Evolutionary conservation across 176 grass and related monocot species (phyloP).

Genomic region (Areca catechu): DNA sequence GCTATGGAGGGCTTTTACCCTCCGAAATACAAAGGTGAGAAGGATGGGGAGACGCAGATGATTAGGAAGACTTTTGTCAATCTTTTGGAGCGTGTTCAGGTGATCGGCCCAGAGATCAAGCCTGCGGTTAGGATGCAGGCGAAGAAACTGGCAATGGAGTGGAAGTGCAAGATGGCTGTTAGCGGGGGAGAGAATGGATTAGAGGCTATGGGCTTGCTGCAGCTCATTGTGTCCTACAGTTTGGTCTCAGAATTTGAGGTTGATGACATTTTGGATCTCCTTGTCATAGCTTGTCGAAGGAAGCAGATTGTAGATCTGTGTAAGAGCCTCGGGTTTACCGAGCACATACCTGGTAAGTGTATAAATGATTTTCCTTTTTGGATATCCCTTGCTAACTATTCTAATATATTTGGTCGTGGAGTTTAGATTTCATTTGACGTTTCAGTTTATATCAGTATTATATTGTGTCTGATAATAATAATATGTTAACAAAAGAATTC

Average conservation of each 20-base stretch:
- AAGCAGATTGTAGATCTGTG: constrained; percentile 16
- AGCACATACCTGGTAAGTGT: constrained; percentile 9
- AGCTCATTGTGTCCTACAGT: not conserved
- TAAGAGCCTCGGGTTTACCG: constrained; percentile 1
- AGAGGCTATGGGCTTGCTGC: constrained; percentile 4
- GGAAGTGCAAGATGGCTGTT: constrained; percentile 3
- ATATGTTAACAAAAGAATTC: no score
- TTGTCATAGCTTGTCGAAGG: constrained; percentile 5
- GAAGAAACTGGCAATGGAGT: constrained; percentile 4
- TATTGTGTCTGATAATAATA: no score
- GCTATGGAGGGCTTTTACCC: constrained; percentile 21
- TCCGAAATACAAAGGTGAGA: not conserved
- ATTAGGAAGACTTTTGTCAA: constrained; percentile 8
- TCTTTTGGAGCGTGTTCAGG: constrained; percentile 20
- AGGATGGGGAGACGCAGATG: constrained; percentile 5
- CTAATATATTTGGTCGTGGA: no score
- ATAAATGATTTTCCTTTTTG: no score
- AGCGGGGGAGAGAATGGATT: constrained; percentile 2
- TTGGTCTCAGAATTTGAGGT: constrained; percentile 11
- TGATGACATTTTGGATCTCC: constrained; percentile 11
- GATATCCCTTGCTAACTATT: no score
- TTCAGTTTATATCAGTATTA: no score
- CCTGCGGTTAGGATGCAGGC: not conserved
- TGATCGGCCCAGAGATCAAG: constrained; percentile 9
- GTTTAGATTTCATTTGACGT: no score